Conservation (phyloP, 306 rosid species). For the Prunus campanulata region DNA sequence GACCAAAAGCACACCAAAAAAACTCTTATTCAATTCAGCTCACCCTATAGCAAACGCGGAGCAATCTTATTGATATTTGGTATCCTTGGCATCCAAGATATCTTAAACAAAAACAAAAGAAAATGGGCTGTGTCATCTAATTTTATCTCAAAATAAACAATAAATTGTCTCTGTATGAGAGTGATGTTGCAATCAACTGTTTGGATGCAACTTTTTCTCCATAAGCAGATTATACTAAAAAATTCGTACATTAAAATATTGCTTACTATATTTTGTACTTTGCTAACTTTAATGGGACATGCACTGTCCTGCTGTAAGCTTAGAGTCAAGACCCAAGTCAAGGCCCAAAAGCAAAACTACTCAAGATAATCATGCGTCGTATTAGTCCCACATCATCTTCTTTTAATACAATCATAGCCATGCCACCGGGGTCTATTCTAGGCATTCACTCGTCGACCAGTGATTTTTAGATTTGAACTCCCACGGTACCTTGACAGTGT, state of each 20-base stretch:
- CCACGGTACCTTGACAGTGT: accelerated
- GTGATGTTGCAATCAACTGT: too few species aligned
- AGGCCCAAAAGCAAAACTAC: too few species aligned
- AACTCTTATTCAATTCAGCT: not conserved
- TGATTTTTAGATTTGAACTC: too few species aligned
- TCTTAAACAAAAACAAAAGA: not conserved
- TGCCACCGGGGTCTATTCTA: too few species aligned
- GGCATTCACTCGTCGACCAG: accelerated
- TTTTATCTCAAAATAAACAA: slow-evolving; percentile 1
- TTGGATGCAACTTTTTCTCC: too few species aligned
- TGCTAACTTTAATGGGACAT: slow-evolving; percentile 2
- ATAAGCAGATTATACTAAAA: not conserved
- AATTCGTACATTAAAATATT: not conserved
- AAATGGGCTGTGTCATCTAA: not conserved
- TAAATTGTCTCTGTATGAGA: not conserved
- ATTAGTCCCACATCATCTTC: too few species aligned
- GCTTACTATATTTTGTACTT: not conserved
- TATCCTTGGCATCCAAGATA: slow-evolving; percentile 24
- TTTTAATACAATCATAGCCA: too few species aligned
- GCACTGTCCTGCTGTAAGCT: not conserved
- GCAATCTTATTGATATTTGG: slow-evolving; percentile 7
- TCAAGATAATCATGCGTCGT: too few species aligned
- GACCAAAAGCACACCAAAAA: not conserved
- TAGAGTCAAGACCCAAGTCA: too few species aligned
- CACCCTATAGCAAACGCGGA: not conserved